Base-by-base conservation (phyloP, 805 yeast genomes). In the Candida alai region DNA sequence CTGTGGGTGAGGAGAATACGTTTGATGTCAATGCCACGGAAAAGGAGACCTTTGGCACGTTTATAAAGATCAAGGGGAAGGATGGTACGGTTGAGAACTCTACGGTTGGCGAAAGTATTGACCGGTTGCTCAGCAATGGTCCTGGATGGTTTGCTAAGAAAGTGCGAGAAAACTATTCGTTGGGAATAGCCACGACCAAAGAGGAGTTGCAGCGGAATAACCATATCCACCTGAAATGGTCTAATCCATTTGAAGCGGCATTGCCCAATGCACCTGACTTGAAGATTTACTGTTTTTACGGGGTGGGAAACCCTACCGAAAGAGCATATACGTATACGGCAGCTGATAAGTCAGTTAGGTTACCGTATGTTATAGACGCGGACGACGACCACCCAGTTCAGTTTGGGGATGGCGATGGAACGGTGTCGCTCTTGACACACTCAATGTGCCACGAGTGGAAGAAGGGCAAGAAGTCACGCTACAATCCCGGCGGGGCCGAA, bases 301-400 rank as follows among this genome's bases (percentile, higher is more conserved):
- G 98, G 4, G 87, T 88, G n/a, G 95, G 96, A 6, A 90, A 88
- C 44, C 94, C 95, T 15, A 90, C 98, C 0, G 98, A 93, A 58
- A 72, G 98, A 28, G 89, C 95, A 0, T 93, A 93, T 60, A 76
- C 79, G 21, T 93, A 93, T 59, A 78, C 75, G 35, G 84, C 83
- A 36, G 66, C 63, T 5, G 75, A 76, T 40, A 73, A 75, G 36
- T 59, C 65, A 0, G 72, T 77, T 19, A 52, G 52, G 4, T 62
- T 90, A 42, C 78, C 83, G 41, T 72, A 84, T 36, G 74, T 90
- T 0, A 85, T 93, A 32, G 87, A 84, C 45, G 60, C 74, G 16
- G 84, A 75, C 7, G 68, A 73, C 25, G 66, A 61, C 4, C 66
- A 73, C 23, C 80, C 95, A 0, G 96, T 93, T 0, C 69, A 71